These are phyloP conservation scores for Paecilomyces formosus DNA, from an alignment of 2,329 filamentous ascomycete genomes.

Conservation along the genomic window DNA sequence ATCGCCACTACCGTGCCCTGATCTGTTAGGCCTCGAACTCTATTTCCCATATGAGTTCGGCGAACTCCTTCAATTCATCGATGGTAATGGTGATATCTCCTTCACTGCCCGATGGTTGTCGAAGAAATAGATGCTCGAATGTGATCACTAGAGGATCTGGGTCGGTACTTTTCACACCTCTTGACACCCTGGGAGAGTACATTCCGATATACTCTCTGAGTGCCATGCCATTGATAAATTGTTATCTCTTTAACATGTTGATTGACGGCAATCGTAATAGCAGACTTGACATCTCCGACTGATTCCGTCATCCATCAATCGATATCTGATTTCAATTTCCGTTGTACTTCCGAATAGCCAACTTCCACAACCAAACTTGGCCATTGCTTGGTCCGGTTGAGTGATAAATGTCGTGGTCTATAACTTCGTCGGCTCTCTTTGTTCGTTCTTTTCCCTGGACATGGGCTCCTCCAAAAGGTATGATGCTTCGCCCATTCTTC, in stretches of 20 bases:
- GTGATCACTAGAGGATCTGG: not conserved
- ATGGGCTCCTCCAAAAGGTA: too few relatives aligned
- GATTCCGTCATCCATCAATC: constrained; percentile 4
- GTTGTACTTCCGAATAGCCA: constrained; percentile 1
- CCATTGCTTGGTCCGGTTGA: constrained; percentile 2
- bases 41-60: not conserved
- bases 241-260: not conserved
- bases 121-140: constrained; percentile 4
- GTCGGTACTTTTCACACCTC: not conserved
- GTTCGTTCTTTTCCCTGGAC: too few relatives aligned
- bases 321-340: constrained; percentile 3
- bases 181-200: constrained; percentile 2
- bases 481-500: too few relatives aligned
- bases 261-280: constrained; percentile 3
- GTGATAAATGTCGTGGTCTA: too few relatives aligned
- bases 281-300: constrained; percentile 3
- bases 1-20: too few relatives aligned
- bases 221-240: constrained; percentile 2
- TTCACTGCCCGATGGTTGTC: not conserved
- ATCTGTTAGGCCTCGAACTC: not conserved
- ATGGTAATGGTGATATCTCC: constrained; percentile 2
- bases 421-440: too few relatives aligned
- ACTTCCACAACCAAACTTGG: constrained; percentile 3
- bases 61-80: constrained; percentile 1
- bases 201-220: constrained; percentile 2